Base-by-base conservation (phyloP, 148 eudicot genomes). In the Rhododendron ferrugineum region DNA sequence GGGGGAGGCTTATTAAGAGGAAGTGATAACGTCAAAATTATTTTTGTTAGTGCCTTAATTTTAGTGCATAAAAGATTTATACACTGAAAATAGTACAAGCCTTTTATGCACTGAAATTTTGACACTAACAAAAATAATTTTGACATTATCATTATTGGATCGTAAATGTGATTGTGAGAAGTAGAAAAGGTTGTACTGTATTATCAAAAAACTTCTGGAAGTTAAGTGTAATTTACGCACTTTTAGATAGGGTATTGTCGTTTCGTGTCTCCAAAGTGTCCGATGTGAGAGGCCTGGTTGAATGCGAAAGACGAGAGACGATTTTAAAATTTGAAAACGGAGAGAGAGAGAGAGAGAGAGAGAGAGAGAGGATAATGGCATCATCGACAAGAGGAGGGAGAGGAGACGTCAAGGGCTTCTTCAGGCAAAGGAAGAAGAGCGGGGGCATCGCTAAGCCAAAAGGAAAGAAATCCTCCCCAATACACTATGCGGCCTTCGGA, bases 401-500 rank as follows among this genome's bases (percentile, higher is more conserved):
- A 22, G 80, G 85, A 22, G 87, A 87, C 75, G 85, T 92, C 91
- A 91, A 92, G 82, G 93, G 44, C 32, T 83, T 83, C 85, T 83
- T 83, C 85, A 40, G 37, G 83, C 83, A 81, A 60, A 58, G 73
- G 73, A 81, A 81, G 83, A 60, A 60, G 50, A 40, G 50, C 73
- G 32, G 8, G 3, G 73, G 49, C 78, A 26, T 83, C 78, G 28
- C 54, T 58, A 46, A 81, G 52, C 37, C 84, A 2, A 40, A 42
- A 74, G 77, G 84, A 83, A 85, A 78, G 83, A 79, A 85, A 79
- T 79, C 84, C 0, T 80, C 94, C 85, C 84, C 91, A 10, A 88
- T 78, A 56, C 83, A 64, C 84, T 85, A 91, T n/a, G 85, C 89
- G n/a, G 86, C 89, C 52, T 6, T 82, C 37, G 89, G 82, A 14